Percentiles rank a stretch among this genome's conserved stretches.
phyloP scores from a whole-genome alignment of 805 yeast genomes.

The Millerozyma acaciae region DNA sequence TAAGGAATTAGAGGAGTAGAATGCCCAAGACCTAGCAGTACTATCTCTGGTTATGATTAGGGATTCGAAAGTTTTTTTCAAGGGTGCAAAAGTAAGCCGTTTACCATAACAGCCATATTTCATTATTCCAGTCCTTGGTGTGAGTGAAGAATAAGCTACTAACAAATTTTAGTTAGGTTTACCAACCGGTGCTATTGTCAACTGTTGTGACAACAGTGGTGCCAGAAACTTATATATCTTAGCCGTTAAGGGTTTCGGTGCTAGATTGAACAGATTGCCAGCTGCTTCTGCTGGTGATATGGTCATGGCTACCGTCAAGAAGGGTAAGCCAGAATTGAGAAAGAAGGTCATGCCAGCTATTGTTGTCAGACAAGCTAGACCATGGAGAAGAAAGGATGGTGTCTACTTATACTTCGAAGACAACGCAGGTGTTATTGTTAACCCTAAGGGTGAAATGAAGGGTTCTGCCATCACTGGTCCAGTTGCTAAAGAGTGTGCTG shows the following conservation, averaged over 20 bases:
- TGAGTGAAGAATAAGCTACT: constrained; percentile 16
- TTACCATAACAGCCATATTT: not conserved
- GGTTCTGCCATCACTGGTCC: constrained; percentile 99
- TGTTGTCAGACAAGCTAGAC: constrained; percentile 97
- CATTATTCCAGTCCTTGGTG: not conserved
- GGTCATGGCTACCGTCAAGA: constrained; percentile 99
- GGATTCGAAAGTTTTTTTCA: too few species aligned
- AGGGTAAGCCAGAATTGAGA: constrained; percentile 99
- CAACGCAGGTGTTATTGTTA: constrained; percentile 99
- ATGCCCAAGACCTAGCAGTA: too few species aligned
- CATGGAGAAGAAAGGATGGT: constrained; percentile 99
- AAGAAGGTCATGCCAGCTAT: constrained; percentile 99
- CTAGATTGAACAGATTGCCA: constrained; percentile 99
- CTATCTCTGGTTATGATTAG: too few species aligned
- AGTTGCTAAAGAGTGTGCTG: constrained; percentile 99
- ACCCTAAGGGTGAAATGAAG: constrained; percentile 99
- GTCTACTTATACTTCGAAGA: constrained; percentile 99
- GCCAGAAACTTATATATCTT: constrained; percentile 98
- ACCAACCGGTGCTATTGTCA: constrained; percentile 99
- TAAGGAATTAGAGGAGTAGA: too few species aligned
- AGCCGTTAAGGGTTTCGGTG: constrained; percentile 99
- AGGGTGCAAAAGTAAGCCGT: constrained; percentile 1
- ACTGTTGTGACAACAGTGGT: constrained; percentile 99
- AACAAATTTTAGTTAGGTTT: constrained; percentile 77
- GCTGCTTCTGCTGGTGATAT: constrained; percentile 99